Percentiles rank a stretch among this genome's conserved stretches.
Evolutionary conservation across 176 grass and related monocot genomes (phyloP).

Genomic region (Triticum dicoccoides): DNA sequence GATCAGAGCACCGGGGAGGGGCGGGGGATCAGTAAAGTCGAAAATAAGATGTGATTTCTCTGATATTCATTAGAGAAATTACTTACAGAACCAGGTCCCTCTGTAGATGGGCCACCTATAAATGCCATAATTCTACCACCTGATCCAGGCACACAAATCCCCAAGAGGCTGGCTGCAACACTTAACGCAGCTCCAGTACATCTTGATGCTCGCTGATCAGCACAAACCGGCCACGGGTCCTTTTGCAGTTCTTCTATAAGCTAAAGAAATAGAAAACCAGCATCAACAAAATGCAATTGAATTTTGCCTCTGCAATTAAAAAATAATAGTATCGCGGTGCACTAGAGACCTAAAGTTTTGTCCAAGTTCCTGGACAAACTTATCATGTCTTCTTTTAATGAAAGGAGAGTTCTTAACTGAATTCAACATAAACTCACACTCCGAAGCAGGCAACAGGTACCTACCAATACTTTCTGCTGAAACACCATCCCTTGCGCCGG

Average conservation of each 20-base stretch:
- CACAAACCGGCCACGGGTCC: slow-evolving; percentile 77
- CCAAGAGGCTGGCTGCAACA: slow-evolving; percentile 72
- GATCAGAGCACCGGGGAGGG: not conserved
- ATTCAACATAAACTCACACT: slow-evolving; percentile 88
- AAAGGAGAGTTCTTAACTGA: slow-evolving; percentile 59
- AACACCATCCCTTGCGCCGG: slow-evolving; percentile 71
- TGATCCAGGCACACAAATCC: slow-evolving; percentile 87
- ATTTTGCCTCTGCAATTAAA: not conserved
- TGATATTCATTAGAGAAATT: not conserved
- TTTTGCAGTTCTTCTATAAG: slow-evolving; percentile 92
- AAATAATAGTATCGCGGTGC: not conserved
- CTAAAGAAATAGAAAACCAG: slow-evolving; percentile 32
- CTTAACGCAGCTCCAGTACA: slow-evolving; percentile 79
- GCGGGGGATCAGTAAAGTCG: not conserved
- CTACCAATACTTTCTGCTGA: slow-evolving; percentile 72
- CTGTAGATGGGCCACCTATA: slow-evolving; percentile 82
- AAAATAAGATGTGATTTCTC: not conserved
- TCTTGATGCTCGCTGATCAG: slow-evolving; percentile 76
- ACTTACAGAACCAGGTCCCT: slow-evolving; percentile 84
- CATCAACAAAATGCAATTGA: slow-evolving; percentile 12
- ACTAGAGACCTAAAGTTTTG: not conserved
- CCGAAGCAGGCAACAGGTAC: slow-evolving; percentile 84
- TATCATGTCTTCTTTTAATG: slow-evolving; percentile 1
- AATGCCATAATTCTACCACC: slow-evolving; percentile 98
- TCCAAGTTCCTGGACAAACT: not conserved